phyloP scores from a whole-genome alignment of 208 protist genomes.

The Kentomonas sorsogonicus region DNA sequence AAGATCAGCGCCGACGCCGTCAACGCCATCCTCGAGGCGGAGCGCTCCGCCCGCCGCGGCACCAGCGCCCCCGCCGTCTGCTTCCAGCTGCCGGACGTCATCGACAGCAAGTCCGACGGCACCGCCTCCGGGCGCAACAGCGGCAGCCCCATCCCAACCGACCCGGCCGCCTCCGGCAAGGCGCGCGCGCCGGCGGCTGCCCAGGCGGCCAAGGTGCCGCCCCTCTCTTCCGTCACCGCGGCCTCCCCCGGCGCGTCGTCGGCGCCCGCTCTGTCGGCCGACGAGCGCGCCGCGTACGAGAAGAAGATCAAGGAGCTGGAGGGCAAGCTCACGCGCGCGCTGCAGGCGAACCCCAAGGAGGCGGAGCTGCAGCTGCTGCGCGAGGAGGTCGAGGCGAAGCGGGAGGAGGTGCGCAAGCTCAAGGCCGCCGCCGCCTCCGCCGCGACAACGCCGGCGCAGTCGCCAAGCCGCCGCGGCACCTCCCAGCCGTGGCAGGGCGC shows the following conservation, averaged over 20 bases:
- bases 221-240: not conserved
- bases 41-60: too few species aligned
- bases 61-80: too few species aligned
- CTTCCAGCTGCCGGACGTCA: too few species aligned
- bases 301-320: constrained; percentile 26
- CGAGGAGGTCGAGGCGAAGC: constrained; percentile 26
- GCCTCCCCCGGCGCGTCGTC: not conserved
- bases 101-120: too few species aligned
- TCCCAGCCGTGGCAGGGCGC: constrained; percentile 4
- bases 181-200: not conserved
- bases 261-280: not conserved
- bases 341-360: constrained; percentile 21
- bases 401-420: constrained; percentile 19
- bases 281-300: constrained; percentile 12
- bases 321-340: constrained; percentile 20
- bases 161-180: too few species aligned
- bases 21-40: not conserved
- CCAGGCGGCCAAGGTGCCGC: not conserved
- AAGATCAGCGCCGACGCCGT: not conserved
- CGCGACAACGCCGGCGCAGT: constrained; percentile 11
- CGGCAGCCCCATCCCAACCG: too few species aligned
- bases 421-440: constrained; percentile 18
- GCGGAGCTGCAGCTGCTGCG: constrained; percentile 37
- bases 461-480: not conserved
- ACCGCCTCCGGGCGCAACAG: too few species aligned